Percentiles rank a stretch among this genome's conserved stretches.
These are phyloP conservation scores for Geotrichum citri-aurantii DNA, from an alignment of 1,139 yeast genomes.

Conservation along the genomic window DNA sequence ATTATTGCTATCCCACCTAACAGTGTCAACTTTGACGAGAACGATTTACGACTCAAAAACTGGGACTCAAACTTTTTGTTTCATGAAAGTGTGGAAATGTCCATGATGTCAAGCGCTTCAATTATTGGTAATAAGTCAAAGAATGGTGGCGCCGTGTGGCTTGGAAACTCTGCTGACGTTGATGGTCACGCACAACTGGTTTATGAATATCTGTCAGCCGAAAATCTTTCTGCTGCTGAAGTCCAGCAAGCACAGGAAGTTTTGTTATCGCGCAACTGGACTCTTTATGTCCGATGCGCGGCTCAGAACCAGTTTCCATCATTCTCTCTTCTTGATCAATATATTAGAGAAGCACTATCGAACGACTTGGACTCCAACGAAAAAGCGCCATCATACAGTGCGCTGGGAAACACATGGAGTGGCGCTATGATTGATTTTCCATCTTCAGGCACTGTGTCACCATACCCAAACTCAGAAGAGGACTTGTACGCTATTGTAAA, in stretches of 20 bases:
- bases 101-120: conserved; percentile 79
- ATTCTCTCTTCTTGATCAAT: conserved; percentile 25
- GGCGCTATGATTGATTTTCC: conserved; percentile 54
- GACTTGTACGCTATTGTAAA: conserved; percentile 27
- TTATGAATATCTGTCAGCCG: conserved; percentile 10
- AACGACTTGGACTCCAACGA: conserved; percentile 7
- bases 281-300: conserved; percentile 36
- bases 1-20: conserved; percentile 30
- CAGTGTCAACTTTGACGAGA: conserved; percentile 22
- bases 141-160: conserved; percentile 50
- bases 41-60: conserved; percentile 38
- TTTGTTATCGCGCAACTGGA: conserved; percentile 30
- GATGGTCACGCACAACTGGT: conserved; percentile 28
- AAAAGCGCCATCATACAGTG: not conserved
- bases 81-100: conserved; percentile 74
- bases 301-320: conserved; percentile 58
- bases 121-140: conserved; percentile 37
- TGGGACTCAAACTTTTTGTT: conserved; percentile 72
- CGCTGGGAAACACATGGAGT: conserved; percentile 1
- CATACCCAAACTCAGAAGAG: conserved; percentile 24
- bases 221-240: not conserved
- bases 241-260: conserved; percentile 1
- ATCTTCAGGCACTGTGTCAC: conserved; percentile 53
- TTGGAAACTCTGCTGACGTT: conserved; percentile 66
- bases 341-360: conserved; percentile 26